Percentiles rank a stretch among this genome's conserved stretches.
phyloP scores from a whole-genome alignment of 441 rosid genomes.

The Hura crepitans region DNA sequence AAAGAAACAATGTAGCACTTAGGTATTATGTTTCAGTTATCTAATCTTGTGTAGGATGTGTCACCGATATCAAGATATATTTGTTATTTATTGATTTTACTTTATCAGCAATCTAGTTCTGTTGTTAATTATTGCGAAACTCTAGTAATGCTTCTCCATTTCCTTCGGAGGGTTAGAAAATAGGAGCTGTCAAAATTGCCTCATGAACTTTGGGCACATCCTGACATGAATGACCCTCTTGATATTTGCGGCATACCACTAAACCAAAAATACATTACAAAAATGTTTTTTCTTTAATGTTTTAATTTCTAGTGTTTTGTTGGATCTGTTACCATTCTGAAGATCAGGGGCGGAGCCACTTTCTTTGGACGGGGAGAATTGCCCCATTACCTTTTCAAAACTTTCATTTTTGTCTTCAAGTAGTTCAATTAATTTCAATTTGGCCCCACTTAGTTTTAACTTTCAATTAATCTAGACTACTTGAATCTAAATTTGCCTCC shows the following conservation, averaged over 20 bases:
- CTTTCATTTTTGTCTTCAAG: too few relatives aligned
- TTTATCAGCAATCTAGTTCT: not conserved
- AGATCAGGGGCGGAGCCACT: too few relatives aligned
- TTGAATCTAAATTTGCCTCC: too few relatives aligned
- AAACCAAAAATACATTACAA: not conserved
- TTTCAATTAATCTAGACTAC: too few relatives aligned
- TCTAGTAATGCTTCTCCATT: not conserved
- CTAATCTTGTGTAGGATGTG: not conserved
- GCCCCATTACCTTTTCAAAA: too few relatives aligned
- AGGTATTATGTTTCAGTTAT: too few relatives aligned
- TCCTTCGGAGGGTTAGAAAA: not conserved
- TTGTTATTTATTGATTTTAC: not conserved
- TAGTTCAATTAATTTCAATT: too few relatives aligned
- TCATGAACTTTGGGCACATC: not conserved
- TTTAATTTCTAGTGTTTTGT: not conserved
- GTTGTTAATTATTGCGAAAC: not conserved
- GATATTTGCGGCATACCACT: not conserved
- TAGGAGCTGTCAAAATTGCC: not conserved
- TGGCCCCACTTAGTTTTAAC: too few relatives aligned
- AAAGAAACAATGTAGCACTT: too few relatives aligned
- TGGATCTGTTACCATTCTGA: not conserved
- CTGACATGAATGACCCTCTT: not conserved
- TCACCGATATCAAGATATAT: not conserved
- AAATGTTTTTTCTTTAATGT: not conserved
- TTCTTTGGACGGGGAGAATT: too few relatives aligned